These are phyloP conservation scores for Beauveria bassiana DNA, from an alignment of 2,329 filamentous ascomycete species.

Conservation along the genomic window DNA sequence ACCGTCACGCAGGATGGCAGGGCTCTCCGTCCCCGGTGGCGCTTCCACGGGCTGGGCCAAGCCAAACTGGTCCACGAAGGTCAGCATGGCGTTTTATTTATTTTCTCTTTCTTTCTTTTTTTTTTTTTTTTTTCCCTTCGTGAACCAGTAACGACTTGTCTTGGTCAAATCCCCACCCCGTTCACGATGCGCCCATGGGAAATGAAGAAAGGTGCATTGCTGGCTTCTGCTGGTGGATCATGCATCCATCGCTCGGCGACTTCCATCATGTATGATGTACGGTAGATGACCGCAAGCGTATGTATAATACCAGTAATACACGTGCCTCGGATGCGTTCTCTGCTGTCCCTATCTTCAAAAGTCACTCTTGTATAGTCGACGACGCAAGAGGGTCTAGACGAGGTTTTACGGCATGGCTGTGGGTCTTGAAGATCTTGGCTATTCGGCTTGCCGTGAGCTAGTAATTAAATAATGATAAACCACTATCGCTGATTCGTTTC, in stretches of 20 bases:
- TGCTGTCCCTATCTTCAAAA: background rate
- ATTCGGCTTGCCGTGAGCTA: background rate
- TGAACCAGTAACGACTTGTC: background rate
- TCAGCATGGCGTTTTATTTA: conserved; percentile 2
- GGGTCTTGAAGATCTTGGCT: conserved; percentile 10
- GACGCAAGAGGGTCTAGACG: background rate
- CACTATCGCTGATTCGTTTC: conserved; percentile 2
- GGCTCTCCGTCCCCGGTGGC: conserved; percentile 3
- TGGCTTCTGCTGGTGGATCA: background rate
- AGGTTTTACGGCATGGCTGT: background rate
- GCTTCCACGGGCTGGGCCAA: background rate
- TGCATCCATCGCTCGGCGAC: background rate
- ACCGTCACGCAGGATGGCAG: background rate
- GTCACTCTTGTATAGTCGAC: background rate
- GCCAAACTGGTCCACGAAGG: background rate
- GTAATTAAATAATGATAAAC: background rate
- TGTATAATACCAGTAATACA: background rate
- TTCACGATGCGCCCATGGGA: background rate
- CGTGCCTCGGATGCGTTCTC: background rate
- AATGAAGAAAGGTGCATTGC: background rate
- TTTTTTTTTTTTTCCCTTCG: background rate
- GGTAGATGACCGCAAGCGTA: background rate
- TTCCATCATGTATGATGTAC: background rate
- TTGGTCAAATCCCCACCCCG: background rate
- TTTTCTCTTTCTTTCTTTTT: background rate